These are phyloP conservation scores for Populus ilicifolia DNA, from an alignment of 345 rosid genomes.

Conservation along the genomic window DNA sequence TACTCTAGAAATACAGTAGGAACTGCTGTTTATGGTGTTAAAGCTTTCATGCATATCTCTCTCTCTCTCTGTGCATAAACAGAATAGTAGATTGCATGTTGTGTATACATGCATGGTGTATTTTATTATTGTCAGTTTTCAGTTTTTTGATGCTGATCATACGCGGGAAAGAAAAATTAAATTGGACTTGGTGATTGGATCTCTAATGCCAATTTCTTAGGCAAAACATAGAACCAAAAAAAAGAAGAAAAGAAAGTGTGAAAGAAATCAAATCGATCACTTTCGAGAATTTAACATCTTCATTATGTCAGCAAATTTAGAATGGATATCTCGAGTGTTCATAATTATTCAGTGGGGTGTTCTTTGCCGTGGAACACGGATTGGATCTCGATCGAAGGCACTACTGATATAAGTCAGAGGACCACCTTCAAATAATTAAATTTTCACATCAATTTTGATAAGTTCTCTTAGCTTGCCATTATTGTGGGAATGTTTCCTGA, in stretches of 20 bases:
- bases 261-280: neutral
- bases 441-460: neutral
- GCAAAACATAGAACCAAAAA: too few species aligned
- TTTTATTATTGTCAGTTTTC: neutral
- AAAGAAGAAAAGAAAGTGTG: neutral
- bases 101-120: neutral
- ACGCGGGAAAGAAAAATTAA: too few species aligned
- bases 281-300: too few species aligned
- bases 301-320: neutral
- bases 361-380: conserved; percentile 16
- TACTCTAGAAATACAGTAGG: too few species aligned
- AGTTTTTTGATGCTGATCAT: neutral
- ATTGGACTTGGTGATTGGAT: too few species aligned
- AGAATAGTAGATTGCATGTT: neutral
- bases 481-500: conserved; percentile 5
- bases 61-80: too few species aligned
- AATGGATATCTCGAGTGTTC: neutral
- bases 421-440: neutral
- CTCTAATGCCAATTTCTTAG: too few species aligned
- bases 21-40: too few species aligned
- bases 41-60: too few species aligned
- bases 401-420: neutral
- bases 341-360: neutral
- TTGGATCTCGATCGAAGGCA: neutral
- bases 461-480: neutral